These are phyloP conservation scores for Mycena amicta DNA, from an alignment of 768 basidiomycete species.

Conservation along the genomic window DNA sequence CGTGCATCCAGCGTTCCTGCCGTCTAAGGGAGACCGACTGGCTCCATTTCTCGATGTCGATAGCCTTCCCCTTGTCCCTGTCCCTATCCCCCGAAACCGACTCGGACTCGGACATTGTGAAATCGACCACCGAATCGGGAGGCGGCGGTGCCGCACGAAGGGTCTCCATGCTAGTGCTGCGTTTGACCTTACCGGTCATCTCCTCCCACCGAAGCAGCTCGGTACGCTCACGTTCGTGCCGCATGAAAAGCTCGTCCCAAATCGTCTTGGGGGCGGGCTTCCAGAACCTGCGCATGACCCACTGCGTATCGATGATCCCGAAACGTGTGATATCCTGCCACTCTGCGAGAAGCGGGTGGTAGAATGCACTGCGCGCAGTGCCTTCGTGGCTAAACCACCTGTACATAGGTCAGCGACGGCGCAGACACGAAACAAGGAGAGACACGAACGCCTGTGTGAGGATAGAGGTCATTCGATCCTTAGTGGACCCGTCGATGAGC, in stretches of 20 bases:
- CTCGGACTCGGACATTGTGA: neutral
- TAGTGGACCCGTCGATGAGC: conserved; percentile 40
- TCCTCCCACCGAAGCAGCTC: conserved; percentile 58
- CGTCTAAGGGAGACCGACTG: no score
- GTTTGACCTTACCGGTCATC: conserved; percentile 7
- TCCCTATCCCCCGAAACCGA: neutral
- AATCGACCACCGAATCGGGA: neutral
- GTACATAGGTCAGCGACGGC: conserved; percentile 7
- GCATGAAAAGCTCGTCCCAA: conserved; percentile 65
- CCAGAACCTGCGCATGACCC: conserved; percentile 41
- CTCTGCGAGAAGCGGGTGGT: conserved; percentile 40
- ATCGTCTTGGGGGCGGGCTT: conserved; percentile 40
- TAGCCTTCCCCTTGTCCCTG: conserved; percentile 14
- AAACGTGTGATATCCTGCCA: conserved; percentile 67
- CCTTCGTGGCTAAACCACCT: conserved; percentile 70
- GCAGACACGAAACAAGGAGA: neutral
- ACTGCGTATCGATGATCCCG: conserved; percentile 65
- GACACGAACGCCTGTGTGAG: conserved; percentile 46
- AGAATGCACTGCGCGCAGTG: conserved; percentile 56
- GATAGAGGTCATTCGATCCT: conserved; percentile 46
- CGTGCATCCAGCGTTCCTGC: conserved; percentile 7
- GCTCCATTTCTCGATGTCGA: conserved; percentile 2
- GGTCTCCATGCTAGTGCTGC: conserved; percentile 46
- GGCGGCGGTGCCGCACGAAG: conserved; percentile 28
- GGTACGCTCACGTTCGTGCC: conserved; percentile 61